Evolutionary conservation across 257 asterid genomes (phyloP).

Genomic region (Nicotiana attenuata): DNA sequence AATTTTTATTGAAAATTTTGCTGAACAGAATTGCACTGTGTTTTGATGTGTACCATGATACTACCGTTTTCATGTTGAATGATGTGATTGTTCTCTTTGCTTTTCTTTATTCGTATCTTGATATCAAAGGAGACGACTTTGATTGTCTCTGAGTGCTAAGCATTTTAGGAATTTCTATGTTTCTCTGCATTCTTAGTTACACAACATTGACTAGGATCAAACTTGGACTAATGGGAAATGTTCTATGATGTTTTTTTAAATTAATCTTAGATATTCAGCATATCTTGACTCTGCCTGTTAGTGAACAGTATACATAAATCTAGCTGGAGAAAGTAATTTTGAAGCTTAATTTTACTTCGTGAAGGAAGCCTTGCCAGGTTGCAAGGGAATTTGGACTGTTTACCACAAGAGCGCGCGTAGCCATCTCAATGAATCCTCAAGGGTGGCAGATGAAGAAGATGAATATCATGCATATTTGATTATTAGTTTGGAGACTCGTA

Average conservation of each 20-base stretch:
- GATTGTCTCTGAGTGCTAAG: neutral
- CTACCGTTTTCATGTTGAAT: neutral
- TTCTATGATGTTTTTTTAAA: neutral
- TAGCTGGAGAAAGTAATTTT: neutral
- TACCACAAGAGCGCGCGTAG: constrained; percentile 83
- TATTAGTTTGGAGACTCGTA: constrained; percentile 89
- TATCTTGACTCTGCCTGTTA: neutral
- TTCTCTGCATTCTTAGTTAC: neutral
- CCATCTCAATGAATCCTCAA: constrained; percentile 48
- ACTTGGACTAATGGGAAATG: neutral
- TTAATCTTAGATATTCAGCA: neutral
- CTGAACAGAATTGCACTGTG: neutral
- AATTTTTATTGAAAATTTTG: neutral
- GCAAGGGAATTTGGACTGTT: constrained; percentile 98
- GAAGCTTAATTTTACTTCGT: constrained; percentile 7
- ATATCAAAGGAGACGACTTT: neutral
- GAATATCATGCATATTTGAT: constrained; percentile 96
- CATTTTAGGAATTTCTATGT: neutral
- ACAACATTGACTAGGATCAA: neutral
- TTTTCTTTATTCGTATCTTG: neutral
- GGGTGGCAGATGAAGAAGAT: constrained; percentile 76
- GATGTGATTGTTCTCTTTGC: neutral
- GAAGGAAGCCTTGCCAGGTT: constrained; percentile 92
- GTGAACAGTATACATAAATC: constrained; percentile 2
- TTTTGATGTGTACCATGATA: neutral